Percentiles rank a stretch among this genome's conserved stretches.
These are phyloP conservation scores for Xylariales sp. DNA, from an alignment of 2,329 filamentous ascomycete species.

Conservation along the genomic window DNA sequence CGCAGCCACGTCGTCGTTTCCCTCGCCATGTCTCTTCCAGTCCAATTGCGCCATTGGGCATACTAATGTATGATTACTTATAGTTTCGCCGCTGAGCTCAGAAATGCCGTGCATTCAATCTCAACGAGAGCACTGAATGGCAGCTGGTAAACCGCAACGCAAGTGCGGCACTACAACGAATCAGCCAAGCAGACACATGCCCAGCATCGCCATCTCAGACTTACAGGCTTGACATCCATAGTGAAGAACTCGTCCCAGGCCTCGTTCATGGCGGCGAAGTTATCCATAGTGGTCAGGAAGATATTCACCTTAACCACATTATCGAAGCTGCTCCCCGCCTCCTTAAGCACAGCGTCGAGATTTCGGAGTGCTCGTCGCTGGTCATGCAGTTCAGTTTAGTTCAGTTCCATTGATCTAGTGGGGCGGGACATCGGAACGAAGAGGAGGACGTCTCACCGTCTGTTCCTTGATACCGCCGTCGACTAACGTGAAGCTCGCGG, in stretches of 20 bases:
- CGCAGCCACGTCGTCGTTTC: too few relatives aligned
- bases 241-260: slow-evolving; percentile 47
- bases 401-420: not conserved
- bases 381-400: slow-evolving; percentile 9
- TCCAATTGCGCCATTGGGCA: too few relatives aligned
- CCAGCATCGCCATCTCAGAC: slow-evolving; percentile 18
- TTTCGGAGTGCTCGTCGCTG: slow-evolving; percentile 54
- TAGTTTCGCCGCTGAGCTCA: slow-evolving; percentile 13
- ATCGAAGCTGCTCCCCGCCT: slow-evolving; percentile 52
- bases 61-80: too few relatives aligned
- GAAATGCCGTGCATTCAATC: slow-evolving; percentile 64
- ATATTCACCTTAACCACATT: slow-evolving; percentile 65
- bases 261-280: slow-evolving; percentile 57
- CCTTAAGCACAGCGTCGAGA: slow-evolving; percentile 53
- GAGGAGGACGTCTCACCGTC: slow-evolving; percentile 44
- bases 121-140: slow-evolving; percentile 68
- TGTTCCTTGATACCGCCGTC: slow-evolving; percentile 52
- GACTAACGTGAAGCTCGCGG: slow-evolving; percentile 47
- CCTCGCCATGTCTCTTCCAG: too few relatives aligned
- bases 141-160: slow-evolving; percentile 69
- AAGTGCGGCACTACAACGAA: slow-evolving; percentile 47
- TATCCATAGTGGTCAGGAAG: slow-evolving; percentile 60
- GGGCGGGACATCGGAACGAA: too few relatives aligned
- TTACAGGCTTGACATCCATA: slow-evolving; percentile 40
- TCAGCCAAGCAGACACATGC: not conserved